These are phyloP conservation scores for Entelexis sorbosivorans DNA, from an alignment of 1,139 yeast genomes.

Conservation along the genomic window DNA sequence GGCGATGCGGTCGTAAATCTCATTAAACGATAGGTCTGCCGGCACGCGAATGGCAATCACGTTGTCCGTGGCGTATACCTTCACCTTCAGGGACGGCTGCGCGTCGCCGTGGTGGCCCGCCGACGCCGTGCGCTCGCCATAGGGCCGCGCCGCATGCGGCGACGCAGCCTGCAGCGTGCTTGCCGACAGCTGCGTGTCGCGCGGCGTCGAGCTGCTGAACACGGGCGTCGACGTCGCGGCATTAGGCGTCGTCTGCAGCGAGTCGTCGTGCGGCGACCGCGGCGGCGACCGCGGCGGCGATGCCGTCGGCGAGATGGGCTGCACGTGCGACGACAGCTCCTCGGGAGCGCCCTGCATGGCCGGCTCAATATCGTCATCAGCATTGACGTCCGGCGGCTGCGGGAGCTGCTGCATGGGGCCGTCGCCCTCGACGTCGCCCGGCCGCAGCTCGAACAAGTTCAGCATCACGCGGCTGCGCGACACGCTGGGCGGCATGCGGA, in stretches of 20 bases:
- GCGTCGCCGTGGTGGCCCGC: background rate
- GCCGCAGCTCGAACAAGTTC: conserved; percentile 55
- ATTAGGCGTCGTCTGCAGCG: background rate
- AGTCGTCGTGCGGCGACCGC: conserved; percentile 2
- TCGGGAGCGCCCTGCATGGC: background rate
- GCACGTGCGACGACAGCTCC: background rate
- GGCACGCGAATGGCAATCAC: conserved; percentile 79
- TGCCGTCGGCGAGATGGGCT: background rate
- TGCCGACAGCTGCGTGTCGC: background rate
- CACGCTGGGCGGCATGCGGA: conserved; percentile 66
- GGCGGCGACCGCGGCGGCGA: conserved; percentile 1
- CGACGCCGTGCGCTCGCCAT: conserved; percentile 6
- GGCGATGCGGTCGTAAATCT: conserved; percentile 51
- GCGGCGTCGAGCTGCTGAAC: background rate
- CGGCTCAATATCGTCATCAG: conserved; percentile 1
- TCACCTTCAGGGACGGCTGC: conserved; percentile 44
- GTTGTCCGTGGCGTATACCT: conserved; percentile 81
- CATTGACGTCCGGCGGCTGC: conserved; percentile 27
- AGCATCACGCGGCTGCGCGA: conserved; percentile 56
- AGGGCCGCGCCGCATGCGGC: conserved; percentile 5
- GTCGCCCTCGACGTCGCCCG: conserved; percentile 45
- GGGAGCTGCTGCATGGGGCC: conserved; percentile 35
- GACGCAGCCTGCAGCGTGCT: background rate
- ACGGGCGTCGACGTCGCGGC: background rate
- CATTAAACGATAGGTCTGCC: conserved; percentile 46